Conservation (phyloP, 768 basidiomycete genomes). For the Ramaria sp. region DNA sequence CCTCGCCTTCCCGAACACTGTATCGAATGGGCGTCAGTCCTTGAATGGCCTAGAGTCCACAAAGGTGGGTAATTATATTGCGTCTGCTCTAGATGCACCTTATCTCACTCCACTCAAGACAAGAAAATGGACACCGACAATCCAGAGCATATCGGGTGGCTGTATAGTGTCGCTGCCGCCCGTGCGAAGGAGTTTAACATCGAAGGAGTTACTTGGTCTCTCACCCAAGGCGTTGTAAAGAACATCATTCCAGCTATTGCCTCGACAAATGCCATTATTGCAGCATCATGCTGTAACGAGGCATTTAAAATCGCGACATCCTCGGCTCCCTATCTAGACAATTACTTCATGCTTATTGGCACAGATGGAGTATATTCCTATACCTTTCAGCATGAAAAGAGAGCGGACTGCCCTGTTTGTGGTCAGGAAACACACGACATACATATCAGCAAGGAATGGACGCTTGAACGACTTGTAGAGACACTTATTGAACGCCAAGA, state of each 20-base stretch:
- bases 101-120: conserved; percentile 35
- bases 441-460: conserved; percentile 56
- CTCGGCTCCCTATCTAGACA: conserved; percentile 88
- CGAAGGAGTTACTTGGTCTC: conserved; percentile 94
- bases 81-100: background rate
- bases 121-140: conserved; percentile 97
- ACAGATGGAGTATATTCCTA: conserved; percentile 95
- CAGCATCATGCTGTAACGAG: conserved; percentile 97
- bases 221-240: conserved; percentile 98
- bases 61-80: conserved; percentile 43
- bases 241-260: conserved; percentile 99
- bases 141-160: conserved; percentile 92
- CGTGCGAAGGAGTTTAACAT: conserved; percentile 94
- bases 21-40: conserved; percentile 98
- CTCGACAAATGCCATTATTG: conserved; percentile 96
- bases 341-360: conserved; percentile 98
- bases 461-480: conserved; percentile 83
- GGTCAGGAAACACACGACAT: conserved; percentile 83
- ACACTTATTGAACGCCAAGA: conserved; percentile 79
- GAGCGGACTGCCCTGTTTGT: conserved; percentile 92
- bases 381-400: conserved; percentile 92
- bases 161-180: conserved; percentile 67
- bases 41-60: conserved; percentile 94
- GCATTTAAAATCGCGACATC: conserved; percentile 98
- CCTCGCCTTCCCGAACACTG: conserved; percentile 97